These are phyloP conservation scores for Linnemannia hyalina DNA, from an alignment of 192 early-diverging fungal species.

Conservation along the genomic window DNA sequence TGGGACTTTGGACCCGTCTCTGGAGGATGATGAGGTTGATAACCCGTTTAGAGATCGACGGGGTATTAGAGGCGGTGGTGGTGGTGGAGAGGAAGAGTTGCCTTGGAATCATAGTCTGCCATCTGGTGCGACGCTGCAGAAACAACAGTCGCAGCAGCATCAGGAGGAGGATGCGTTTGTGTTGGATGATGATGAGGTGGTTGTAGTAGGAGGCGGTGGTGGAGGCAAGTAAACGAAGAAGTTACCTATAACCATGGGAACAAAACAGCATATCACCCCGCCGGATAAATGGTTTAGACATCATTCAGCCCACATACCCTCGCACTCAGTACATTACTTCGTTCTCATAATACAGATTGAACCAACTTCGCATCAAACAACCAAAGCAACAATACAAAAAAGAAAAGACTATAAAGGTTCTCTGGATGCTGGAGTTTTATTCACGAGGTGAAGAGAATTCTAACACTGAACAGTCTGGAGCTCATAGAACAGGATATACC, in stretches of 20 bases:
- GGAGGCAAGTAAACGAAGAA: neutral
- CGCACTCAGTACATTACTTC: neutral
- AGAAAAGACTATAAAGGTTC: neutral
- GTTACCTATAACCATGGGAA: neutral
- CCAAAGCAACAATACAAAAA: no score
- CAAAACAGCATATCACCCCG: neutral
- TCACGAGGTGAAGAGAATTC: neutral
- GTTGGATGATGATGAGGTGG: slow-evolving; percentile 32
- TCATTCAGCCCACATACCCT: neutral
- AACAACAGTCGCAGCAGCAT: neutral
- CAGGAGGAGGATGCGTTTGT: slow-evolving; percentile 20
- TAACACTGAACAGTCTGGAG: slow-evolving; percentile 58
- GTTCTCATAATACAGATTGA: neutral
- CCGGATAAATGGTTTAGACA: neutral
- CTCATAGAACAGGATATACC: slow-evolving; percentile 76
- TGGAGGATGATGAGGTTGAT: neutral
- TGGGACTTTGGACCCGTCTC: neutral
- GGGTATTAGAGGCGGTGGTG: neutral
- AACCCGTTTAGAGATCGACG: neutral
- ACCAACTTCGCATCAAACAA: neutral
- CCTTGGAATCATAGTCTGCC: slow-evolving; percentile 32
- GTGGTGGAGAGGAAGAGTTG: neutral
- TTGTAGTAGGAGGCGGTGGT: neutral
- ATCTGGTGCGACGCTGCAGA: neutral
- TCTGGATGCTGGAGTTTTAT: neutral